These are phyloP conservation scores for Hylodesmum podocarpum DNA, from an alignment of 306 rosid genomes.

Conservation along the genomic window DNA sequence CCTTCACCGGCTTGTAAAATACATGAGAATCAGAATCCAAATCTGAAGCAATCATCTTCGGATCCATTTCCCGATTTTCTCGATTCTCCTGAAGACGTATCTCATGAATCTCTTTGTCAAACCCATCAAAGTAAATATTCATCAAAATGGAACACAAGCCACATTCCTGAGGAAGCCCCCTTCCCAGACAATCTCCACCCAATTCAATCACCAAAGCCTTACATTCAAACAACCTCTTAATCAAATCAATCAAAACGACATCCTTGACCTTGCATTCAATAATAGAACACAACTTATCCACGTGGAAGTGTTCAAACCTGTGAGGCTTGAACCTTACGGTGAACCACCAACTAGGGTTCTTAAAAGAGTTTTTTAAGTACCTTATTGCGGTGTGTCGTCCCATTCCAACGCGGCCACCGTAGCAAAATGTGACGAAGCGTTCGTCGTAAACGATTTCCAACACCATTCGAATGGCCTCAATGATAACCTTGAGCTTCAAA, in stretches of 20 bases:
- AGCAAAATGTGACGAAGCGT: constrained; percentile 35
- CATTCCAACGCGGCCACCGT: constrained; percentile 40
- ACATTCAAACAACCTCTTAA: constrained; percentile 33
- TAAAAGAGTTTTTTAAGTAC: constrained; percentile 28
- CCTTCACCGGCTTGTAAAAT: constrained; percentile 77
- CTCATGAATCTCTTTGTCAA: constrained; percentile 78
- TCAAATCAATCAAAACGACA: constrained; percentile 18
- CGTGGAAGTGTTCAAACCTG: constrained; percentile 20
- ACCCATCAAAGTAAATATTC: constrained; percentile 74
- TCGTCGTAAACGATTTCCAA: constrained; percentile 36
- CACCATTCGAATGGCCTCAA: constrained; percentile 60
- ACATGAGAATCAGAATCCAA: constrained; percentile 36
- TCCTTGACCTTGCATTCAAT: constrained; percentile 28
- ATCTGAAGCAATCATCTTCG: constrained; percentile 30
- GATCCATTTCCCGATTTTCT: constrained; percentile 48
- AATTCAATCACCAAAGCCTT: constrained; percentile 36
- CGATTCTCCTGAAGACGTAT: constrained; percentile 50
- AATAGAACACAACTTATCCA: constrained; percentile 29
- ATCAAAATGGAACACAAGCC: constrained; percentile 65
- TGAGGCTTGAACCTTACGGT: constrained; percentile 34
- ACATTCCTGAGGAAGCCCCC: constrained; percentile 84
- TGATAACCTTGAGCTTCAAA: constrained; percentile 76
- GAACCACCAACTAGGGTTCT: constrained; percentile 44
- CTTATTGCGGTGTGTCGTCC: constrained; percentile 40
- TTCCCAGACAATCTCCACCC: constrained; percentile 64